These are phyloP conservation scores for Candida bentonensis DNA, from an alignment of 805 yeast genomes.

Conservation along the genomic window DNA sequence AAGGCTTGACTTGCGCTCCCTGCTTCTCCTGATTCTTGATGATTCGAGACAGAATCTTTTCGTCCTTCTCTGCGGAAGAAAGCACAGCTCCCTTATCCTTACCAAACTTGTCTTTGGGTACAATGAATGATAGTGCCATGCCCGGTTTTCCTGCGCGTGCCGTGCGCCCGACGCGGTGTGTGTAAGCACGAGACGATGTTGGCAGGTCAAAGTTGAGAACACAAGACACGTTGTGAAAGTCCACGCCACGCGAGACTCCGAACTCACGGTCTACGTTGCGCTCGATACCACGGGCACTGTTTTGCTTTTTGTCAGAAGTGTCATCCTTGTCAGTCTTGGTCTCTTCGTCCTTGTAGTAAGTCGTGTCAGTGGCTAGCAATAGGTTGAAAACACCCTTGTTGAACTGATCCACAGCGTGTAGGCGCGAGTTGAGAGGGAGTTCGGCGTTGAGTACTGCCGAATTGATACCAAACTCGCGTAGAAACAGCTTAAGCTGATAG, in stretches of 20 bases:
- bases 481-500: slow-evolving; percentile 73
- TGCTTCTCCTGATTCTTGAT: slow-evolving; percentile 59
- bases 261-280: slow-evolving; percentile 54
- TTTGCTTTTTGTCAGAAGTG: slow-evolving; percentile 13
- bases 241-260: slow-evolving; percentile 95
- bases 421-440: slow-evolving; percentile 79
- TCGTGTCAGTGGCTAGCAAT: slow-evolving; percentile 90
- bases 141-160: slow-evolving; percentile 97
- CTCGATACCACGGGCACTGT: slow-evolving; percentile 3
- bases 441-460: slow-evolving; percentile 85
- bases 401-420: slow-evolving; percentile 91
- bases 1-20: slow-evolving; percentile 62
- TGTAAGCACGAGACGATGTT: slow-evolving; percentile 71
- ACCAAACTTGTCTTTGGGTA: slow-evolving; percentile 70
- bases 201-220: slow-evolving; percentile 93
- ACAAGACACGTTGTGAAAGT: slow-evolving; percentile 90
- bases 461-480: slow-evolving; percentile 89
- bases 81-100: slow-evolving; percentile 73
- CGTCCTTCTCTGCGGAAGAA: slow-evolving; percentile 65
- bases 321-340: slow-evolving; percentile 8
- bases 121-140: slow-evolving; percentile 85
- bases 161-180: slow-evolving; percentile 92
- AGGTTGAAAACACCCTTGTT: slow-evolving; percentile 78
- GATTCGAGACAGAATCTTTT: slow-evolving; percentile 66
- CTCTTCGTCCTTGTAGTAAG: slow-evolving; percentile 30